Conservation (phyloP, 78 protist species). For the Bigelowiella natans region DNA sequence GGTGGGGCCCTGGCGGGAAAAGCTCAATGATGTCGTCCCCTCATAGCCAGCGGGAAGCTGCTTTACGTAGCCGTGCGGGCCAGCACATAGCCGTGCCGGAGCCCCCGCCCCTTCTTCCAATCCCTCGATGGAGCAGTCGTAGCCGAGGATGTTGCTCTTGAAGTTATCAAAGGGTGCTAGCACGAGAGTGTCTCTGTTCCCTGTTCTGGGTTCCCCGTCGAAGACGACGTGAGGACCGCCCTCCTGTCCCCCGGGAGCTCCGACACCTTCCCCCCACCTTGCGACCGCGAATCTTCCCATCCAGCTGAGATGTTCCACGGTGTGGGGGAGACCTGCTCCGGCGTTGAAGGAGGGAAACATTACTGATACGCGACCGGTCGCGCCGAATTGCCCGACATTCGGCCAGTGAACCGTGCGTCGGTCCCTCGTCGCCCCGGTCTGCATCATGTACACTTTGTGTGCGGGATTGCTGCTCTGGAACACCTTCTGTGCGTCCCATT, state of each 20-base stretch:
- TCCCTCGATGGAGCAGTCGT: not conserved
- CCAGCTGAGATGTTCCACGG: not conserved
- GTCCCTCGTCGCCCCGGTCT: not conserved
- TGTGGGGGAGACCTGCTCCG: not conserved
- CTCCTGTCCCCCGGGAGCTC: not conserved
- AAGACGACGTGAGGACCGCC: not conserved
- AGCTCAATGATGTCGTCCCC: not conserved
- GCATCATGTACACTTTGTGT: not conserved
- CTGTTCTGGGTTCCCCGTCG: not conserved
- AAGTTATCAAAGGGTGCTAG: not conserved
- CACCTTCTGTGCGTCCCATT: not conserved
- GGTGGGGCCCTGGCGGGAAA: not conserved
- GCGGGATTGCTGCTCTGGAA: not conserved
- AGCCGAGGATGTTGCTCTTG: not conserved
- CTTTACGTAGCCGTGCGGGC: not conserved
- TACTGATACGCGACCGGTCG: not conserved
- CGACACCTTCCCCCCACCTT: not conserved
- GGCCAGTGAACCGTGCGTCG: not conserved
- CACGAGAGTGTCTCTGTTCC: not conserved
- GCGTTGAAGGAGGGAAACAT: not conserved
- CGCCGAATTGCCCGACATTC: not conserved
- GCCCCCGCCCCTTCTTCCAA: not conserved
- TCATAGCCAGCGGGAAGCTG: not conserved
- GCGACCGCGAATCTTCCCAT: not conserved
- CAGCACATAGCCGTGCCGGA: not conserved